These are phyloP conservation scores for Sclerotinia spermophila DNA, from an alignment of 2,329 filamentous ascomycete genomes.

Conservation along the genomic window DNA sequence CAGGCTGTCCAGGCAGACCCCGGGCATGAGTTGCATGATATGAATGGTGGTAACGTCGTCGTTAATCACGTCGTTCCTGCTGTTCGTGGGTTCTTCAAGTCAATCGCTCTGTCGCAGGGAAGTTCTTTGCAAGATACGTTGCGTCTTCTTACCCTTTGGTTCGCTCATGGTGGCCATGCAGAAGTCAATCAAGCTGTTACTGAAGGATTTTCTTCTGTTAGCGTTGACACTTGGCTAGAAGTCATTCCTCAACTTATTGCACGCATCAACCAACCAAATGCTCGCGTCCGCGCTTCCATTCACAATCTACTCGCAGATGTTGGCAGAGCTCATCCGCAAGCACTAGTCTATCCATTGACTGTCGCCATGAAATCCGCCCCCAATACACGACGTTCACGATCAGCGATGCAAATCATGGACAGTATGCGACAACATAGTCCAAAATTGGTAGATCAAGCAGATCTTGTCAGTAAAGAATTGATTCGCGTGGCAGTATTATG, in stretches of 20 bases:
- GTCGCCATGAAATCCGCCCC: slow-evolving; percentile 95
- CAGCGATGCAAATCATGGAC: slow-evolving; percentile 92
- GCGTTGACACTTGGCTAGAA: slow-evolving; percentile 96
- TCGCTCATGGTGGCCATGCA: slow-evolving; percentile 80
- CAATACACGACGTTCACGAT: slow-evolving; percentile 76
- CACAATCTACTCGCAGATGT: slow-evolving; percentile 91
- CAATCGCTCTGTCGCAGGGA: slow-evolving; percentile 83
- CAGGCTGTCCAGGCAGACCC: slow-evolving; percentile 58
- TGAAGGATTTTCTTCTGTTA: slow-evolving; percentile 87
- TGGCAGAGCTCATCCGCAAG: slow-evolving; percentile 90
- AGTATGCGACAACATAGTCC: slow-evolving; percentile 95
- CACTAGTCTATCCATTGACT: slow-evolving; percentile 92
- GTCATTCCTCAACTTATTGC: slow-evolving; percentile 97
- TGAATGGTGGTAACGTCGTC: slow-evolving; percentile 62
- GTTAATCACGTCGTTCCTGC: slow-evolving; percentile 90
- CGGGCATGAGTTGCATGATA: slow-evolving; percentile 37
- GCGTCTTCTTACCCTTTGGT: slow-evolving; percentile 90
- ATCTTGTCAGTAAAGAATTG: slow-evolving; percentile 90
- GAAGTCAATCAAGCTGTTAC: slow-evolving; percentile 87
- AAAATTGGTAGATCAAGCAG: slow-evolving; percentile 88
- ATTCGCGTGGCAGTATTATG: slow-evolving; percentile 95
- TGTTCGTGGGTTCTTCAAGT: slow-evolving; percentile 94
- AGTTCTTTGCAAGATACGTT: slow-evolving; percentile 96
- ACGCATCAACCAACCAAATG: slow-evolving; percentile 93
- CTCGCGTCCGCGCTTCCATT: slow-evolving; percentile 81